Evolutionary conservation across 257 asterid genomes (phyloP).

Genomic region (Asclepias syriaca): DNA sequence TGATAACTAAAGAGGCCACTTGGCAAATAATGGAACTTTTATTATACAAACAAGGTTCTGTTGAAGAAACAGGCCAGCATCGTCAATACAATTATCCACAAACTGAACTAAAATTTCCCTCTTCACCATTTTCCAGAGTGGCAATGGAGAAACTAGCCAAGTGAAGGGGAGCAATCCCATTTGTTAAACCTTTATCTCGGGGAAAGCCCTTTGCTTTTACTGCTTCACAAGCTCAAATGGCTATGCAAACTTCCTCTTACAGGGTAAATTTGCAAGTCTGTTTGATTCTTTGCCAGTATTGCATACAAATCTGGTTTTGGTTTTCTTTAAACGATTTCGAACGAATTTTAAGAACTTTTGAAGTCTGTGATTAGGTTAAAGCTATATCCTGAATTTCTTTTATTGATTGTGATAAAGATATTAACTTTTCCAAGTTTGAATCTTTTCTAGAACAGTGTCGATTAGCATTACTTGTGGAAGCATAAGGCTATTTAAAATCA

Average conservation of each 20-base stretch:
- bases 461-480: neutral
- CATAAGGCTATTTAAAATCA: neutral
- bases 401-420: neutral
- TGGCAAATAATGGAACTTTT: neutral
- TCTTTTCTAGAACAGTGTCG: neutral
- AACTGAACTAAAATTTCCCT: constrained; percentile 3
- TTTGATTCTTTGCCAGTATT: neutral
- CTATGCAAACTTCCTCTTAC: constrained; percentile 55
- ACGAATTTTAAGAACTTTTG: neutral
- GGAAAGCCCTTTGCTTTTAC: constrained; percentile 23
- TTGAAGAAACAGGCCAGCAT: constrained; percentile 10
- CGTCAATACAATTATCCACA: constrained; percentile 21
- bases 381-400: neutral
- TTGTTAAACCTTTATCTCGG: constrained; percentile 26
- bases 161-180: constrained; percentile 34
- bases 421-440: neutral
- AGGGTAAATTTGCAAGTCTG: constrained; percentile 34
- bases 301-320: neutral
- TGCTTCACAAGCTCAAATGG: constrained; percentile 44
- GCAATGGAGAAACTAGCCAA: constrained; percentile 15
- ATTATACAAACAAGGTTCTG: no score
- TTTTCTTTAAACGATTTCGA: neutral
- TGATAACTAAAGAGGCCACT: neutral
- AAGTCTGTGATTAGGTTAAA: neutral
- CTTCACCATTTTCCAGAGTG: neutral